Base-by-base conservation (phyloP, 1,284 basidiomycete species). In the Moesziomyces antarcticus region DNA sequence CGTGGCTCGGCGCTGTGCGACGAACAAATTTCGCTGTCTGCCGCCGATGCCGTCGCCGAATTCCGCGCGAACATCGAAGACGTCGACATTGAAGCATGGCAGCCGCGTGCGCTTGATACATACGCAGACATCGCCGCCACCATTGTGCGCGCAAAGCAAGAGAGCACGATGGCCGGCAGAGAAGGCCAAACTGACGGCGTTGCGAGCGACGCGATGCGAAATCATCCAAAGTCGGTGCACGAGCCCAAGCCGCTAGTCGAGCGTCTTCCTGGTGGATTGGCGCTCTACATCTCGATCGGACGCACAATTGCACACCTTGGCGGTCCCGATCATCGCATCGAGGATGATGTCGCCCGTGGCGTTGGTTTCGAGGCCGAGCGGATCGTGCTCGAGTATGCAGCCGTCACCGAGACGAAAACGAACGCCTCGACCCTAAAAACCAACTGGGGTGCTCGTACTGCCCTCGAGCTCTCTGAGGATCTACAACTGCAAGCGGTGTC, bases 31-130 rank as follows among this genome's bases (percentile, higher is more conserved):
- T 41, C 30, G 27, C 42, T 74, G 13, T 70, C 66, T 27, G 58
- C 55, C 4, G 13, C 35, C 13, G 67, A 70, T 30, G 50, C 62
- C 10, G 50, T 67, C 2, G 67, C 73, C 24, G 71, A 79, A 33
- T 62, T 75, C 20, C 59, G 67, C 20, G 56, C 65, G 46, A 68
- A 51, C 41, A 58, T 80, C 33, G 77, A 79, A 50, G 77, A 79
- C 44, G 41, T 80, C 9, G 78, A 80, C 48, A 40, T 79, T n/a
- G 77, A 79, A 40, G 52, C 77, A 11, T 80, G 78, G 76, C 74
- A 78, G 18, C 58, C 71, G 25, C 44, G 47, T 33, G 75, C 66
- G 13, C 60, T 79, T 5, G 52, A 73, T 10, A 56, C 69, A 2
- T 76, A 70, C 47, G 51, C 61, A 7, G 55, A 65, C 16, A 50